Evolutionary conservation across 192 early-diverging fungal species (phyloP).

Genomic region (Coemansia sp.): DNA sequence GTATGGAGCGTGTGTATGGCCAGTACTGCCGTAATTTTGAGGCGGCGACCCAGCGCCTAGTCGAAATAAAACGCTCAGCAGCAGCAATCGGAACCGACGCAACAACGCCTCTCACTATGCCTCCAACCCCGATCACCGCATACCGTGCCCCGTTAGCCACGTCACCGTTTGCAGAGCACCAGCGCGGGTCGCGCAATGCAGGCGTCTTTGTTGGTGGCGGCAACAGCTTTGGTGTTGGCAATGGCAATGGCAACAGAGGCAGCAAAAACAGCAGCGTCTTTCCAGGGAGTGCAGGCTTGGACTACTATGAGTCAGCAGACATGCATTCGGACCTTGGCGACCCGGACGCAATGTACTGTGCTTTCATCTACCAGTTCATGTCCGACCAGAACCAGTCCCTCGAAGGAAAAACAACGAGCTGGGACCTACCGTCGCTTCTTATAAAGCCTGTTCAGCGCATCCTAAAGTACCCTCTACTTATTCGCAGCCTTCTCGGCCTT

Average conservation of each 20-base stretch:
- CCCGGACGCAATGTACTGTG: conserved; percentile 23
- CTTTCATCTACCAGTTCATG: conserved; percentile 25
- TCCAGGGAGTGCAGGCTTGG: conserved; percentile 14
- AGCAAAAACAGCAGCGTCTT: conserved; percentile 12
- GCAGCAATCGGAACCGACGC: conserved; percentile 11
- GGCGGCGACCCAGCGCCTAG: conserved; percentile 46
- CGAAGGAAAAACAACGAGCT: conserved; percentile 71
- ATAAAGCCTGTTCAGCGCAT: conserved; percentile 98
- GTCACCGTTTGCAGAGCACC: conserved; percentile 34
- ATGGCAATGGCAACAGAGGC: conserved; percentile 8
- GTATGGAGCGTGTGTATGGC: conserved; percentile 48
- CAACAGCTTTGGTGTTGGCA: conserved; percentile 5
- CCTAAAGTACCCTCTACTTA: conserved; percentile 91
- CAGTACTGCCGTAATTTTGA: conserved; percentile 56
- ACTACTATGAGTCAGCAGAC: conserved; percentile 27
- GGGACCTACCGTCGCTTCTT: conserved; percentile 88
- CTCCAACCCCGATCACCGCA: conserved; percentile 28
- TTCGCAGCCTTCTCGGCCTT: conserved; percentile 57
- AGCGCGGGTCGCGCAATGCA: conserved; percentile 41
- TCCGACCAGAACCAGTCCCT: conserved; percentile 38
- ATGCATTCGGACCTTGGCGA: conserved; percentile 26
- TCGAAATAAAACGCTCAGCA: conserved; percentile 41
- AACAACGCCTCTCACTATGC: conserved; percentile 16
- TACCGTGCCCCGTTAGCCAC: conserved; percentile 13
- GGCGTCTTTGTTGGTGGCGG: conserved; percentile 2